phyloP scores from a whole-genome alignment of 2,329 filamentous ascomycete species.

The Chaetomium sp. region DNA sequence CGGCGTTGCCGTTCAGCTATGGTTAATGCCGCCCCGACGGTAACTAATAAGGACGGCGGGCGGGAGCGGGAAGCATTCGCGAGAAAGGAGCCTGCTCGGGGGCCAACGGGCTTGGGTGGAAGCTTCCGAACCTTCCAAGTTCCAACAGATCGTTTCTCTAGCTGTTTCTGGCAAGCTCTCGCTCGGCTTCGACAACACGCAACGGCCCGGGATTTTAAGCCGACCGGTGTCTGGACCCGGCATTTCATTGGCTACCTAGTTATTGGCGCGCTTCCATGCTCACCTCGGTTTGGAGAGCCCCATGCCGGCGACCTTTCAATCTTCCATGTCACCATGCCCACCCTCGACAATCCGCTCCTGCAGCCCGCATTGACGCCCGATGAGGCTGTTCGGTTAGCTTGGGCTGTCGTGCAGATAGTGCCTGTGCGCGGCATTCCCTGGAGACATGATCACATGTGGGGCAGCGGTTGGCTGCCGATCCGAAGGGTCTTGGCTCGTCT shows the following conservation, averaged over 20 bases:
- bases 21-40: neutral
- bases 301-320: neutral
- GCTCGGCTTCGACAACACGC: neutral
- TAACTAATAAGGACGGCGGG: conserved; percentile 1
- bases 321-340: neutral
- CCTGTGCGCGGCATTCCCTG: conserved; percentile 5
- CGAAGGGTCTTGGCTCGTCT: neutral
- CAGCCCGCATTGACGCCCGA: conserved; percentile 30
- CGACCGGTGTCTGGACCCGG: neutral
- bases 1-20: neutral
- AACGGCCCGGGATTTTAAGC: neutral
- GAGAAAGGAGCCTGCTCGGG: neutral
- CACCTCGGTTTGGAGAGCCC: neutral
- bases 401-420: conserved; percentile 28
- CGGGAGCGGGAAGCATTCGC: neutral
- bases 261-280: neutral
- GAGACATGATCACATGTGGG: conserved; percentile 4
- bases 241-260: neutral
- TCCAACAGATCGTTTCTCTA: neutral
- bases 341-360: conserved; percentile 14
- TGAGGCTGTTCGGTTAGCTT: conserved; percentile 15
- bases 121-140: conserved; percentile 5
- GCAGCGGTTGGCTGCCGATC: conserved; percentile 13
- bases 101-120: conserved; percentile 8
- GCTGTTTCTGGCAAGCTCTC: conserved; percentile 10